A percentile compares a stretch with the other conserved stretches of the same genome.
Evolutionary conservation across 208 protist species (phyloP).

Genomic region (Tritrichomonas musculus): DNA sequence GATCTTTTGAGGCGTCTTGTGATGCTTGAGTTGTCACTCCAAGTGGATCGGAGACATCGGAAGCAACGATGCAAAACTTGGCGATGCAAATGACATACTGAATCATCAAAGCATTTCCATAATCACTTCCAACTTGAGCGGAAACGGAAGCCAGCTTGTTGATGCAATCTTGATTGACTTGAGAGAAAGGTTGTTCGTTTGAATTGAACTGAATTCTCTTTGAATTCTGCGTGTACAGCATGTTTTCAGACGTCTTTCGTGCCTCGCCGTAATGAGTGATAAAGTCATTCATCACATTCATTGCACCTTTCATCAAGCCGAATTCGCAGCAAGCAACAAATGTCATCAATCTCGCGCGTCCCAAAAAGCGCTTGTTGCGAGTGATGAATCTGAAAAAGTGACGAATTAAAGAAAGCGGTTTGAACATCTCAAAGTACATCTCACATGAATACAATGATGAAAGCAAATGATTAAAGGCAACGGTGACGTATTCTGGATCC

Average conservation of each 20-base stretch:
- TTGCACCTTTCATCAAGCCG: not conserved
- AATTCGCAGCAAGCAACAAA: not conserved
- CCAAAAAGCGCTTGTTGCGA: not conserved
- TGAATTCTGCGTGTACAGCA: not conserved
- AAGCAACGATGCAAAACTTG: not conserved
- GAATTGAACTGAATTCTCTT: not conserved
- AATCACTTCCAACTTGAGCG: not conserved
- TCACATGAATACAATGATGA: not conserved
- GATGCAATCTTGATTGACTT: not conserved
- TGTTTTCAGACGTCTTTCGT: not conserved
- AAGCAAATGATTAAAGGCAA: not conserved
- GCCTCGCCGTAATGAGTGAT: not conserved
- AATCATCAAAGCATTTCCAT: not conserved
- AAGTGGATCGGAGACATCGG: not conserved
- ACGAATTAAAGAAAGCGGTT: not conserved
- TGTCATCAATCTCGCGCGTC: not conserved
- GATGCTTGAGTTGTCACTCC: not conserved
- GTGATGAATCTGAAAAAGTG: conserved; percentile 20
- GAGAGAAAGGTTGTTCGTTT: not conserved
- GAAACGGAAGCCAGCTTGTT: not conserved
- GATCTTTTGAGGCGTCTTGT: not conserved
- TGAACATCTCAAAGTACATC: conserved; percentile 28
- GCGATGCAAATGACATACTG: not conserved
- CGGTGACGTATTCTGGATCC: not conserved
- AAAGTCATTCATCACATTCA: not conserved